Evolutionary conservation across 2,329 filamentous ascomycete genomes (phyloP), one percentile per base, ranked within the genome.

Genomic region (Exophiala spinifera): DNA sequence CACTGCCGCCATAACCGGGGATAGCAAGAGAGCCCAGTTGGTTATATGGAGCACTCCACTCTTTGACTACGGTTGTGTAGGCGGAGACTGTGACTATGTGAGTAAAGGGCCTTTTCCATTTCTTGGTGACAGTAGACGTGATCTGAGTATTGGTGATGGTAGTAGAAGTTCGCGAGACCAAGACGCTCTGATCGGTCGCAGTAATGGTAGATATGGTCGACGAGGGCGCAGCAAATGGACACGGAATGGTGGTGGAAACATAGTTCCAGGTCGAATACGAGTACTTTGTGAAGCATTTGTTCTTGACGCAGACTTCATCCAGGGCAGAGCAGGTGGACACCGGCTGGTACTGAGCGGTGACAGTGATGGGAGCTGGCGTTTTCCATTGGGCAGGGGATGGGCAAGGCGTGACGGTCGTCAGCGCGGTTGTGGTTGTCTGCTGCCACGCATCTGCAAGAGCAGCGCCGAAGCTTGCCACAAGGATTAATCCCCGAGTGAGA

Each of bases 181-280:
- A 31, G 2, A 53, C 43, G 8, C n/a, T 19, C 17, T 53, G 50
- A 11, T 53, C 43, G 1, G 50, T 53, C n/a, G 8, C 17, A 23
- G 50, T 53, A 17, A 53, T 31, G n/a, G 43, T 53, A n/a, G 43
- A 21, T 13, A 25, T 11, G n/a, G 19, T 28, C 8, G 28, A 31
- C 17, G 50, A 2, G 11, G 33, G 20, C 14, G 14, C 19, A 3
- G 20, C 20, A 20, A 10, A 25, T 33, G 43, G 23, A 36, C 50
- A 46, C 13, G 50, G 50, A 20, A 53, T 53, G 11, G 40, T 20
- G 43, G 50, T 53, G 4, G 50, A 53, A 17, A 53, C 50, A 31
- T 34, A 53, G 31, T 40, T 23, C 17, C 44, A 46, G 20, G 43
- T 53, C 13, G 42, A 20, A 15, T 46, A 53, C 17, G 21, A 31